Conservation (phyloP, 108 stramenopile genomes). For the Aureococcus anophagefferens region DNA sequence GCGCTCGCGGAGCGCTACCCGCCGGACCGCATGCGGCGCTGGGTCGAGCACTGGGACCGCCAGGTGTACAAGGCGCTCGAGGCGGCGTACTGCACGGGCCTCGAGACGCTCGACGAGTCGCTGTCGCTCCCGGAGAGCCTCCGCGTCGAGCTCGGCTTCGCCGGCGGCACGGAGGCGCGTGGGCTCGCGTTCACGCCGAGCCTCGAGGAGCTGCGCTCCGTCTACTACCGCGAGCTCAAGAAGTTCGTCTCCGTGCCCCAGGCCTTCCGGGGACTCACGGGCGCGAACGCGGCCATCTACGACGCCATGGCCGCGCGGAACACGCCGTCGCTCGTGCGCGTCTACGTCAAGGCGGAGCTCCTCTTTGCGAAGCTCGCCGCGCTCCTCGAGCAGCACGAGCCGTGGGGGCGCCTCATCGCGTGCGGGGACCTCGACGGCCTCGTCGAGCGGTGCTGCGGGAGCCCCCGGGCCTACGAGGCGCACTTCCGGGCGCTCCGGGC, state of each 20-base stretch:
- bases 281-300: slow-evolving; percentile 11
- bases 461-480: slow-evolving; percentile 18
- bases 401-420: slow-evolving; percentile 31
- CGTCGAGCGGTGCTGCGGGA: slow-evolving; percentile 20
- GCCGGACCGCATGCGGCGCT: slow-evolving; percentile 27
- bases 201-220: slow-evolving; percentile 42
- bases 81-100: slow-evolving; percentile 42
- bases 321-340: slow-evolving; percentile 21
- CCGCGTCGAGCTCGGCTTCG: slow-evolving; percentile 32
- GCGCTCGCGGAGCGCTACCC: slow-evolving; percentile 24
- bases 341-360: slow-evolving; percentile 47
- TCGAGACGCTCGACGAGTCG: slow-evolving; percentile 49
- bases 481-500: slow-evolving; percentile 37
- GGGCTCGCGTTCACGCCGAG: slow-evolving; percentile 36
- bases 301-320: slow-evolving; percentile 34
- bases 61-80: slow-evolving; percentile 58
- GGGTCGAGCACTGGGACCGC: slow-evolving; percentile 50
- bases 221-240: slow-evolving; percentile 50
- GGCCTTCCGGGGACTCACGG: background rate
- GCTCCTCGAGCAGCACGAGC: slow-evolving; percentile 13
- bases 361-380: slow-evolving; percentile 32
- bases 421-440: slow-evolving; percentile 34
- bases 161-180: slow-evolving; percentile 5
- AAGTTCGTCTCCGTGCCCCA: slow-evolving; percentile 40
- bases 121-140: slow-evolving; percentile 22